A percentile compares a stretch with the other conserved stretches of the same genome.
Evolutionary conservation across 2,329 filamentous ascomycete species (phyloP).

Genomic region (Fusarium sp.): DNA sequence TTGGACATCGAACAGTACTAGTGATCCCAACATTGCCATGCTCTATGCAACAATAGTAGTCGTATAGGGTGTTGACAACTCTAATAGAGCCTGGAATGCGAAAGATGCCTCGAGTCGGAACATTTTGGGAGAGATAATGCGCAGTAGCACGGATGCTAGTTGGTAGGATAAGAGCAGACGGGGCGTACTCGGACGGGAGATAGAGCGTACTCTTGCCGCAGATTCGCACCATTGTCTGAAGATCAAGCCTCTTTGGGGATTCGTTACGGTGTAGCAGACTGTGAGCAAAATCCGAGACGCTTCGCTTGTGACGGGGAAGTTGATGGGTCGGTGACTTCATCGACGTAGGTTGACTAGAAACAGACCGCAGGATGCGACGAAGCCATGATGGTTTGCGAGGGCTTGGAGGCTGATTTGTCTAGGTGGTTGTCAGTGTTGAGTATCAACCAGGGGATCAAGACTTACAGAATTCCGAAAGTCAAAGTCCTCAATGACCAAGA

Average conservation of each 20-base stretch:
- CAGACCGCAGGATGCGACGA: slow-evolving; percentile 48
- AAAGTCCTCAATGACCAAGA: slow-evolving; percentile 50
- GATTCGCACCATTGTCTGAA: slow-evolving; percentile 67
- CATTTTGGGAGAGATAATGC: slow-evolving; percentile 67
- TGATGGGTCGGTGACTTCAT: slow-evolving; percentile 13
- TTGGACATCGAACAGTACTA: slow-evolving; percentile 65
- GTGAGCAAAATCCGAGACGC: slow-evolving; percentile 63
- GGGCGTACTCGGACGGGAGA: slow-evolving; percentile 65
- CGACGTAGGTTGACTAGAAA: slow-evolving; percentile 28
- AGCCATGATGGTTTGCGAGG: slow-evolving; percentile 51
- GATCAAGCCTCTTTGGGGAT: slow-evolving; percentile 57
- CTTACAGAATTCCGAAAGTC: slow-evolving; percentile 47
- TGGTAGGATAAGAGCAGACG: slow-evolving; percentile 65
- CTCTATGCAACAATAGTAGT: slow-evolving; percentile 65
- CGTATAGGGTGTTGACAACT: slow-evolving; percentile 65
- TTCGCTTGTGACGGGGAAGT: slow-evolving; percentile 55
- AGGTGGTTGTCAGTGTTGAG: slow-evolving; percentile 13
- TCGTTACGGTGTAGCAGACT: slow-evolving; percentile 56
- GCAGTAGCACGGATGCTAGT: slow-evolving; percentile 72
- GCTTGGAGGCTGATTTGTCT: slow-evolving; percentile 35
- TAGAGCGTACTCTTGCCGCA: slow-evolving; percentile 69
- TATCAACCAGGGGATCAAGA: background rate
- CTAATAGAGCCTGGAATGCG: slow-evolving; percentile 67
- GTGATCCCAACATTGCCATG: slow-evolving; percentile 59
- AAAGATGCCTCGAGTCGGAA: slow-evolving; percentile 66